Evolutionary conservation across 225 moss, liverwort and hornwort species (phyloP).

Genomic region (Marchantia polymorpha): DNA sequence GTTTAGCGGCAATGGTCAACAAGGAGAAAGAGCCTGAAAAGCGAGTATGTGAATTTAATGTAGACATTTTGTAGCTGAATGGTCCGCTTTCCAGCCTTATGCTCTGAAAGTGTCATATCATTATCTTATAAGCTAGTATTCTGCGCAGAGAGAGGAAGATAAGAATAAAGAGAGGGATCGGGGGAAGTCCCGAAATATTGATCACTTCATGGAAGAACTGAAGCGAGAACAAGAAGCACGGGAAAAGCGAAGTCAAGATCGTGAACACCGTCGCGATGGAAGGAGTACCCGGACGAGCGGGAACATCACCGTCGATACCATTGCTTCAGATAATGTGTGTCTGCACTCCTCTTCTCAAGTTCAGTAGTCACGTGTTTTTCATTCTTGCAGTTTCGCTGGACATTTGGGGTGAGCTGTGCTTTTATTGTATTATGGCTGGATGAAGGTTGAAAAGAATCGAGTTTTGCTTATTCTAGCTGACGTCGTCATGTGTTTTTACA

Average conservation of each 20-base stretch:
- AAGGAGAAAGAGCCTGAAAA: conserved; percentile 88
- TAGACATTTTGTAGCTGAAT: neutral
- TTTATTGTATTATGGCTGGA: neutral
- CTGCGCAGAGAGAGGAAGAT: conserved; percentile 77
- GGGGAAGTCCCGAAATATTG: conserved; percentile 87
- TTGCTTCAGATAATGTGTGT: conserved; percentile 20
- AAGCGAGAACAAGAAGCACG: conserved; percentile 98
- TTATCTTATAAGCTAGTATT: neutral
- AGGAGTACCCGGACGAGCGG: conserved; percentile 57
- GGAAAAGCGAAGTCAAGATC: conserved; percentile 84
- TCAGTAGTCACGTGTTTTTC: neutral
- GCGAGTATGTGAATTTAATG: conserved; percentile 28
- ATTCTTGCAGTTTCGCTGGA: neutral
- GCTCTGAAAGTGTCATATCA: neutral
- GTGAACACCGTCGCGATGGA: conserved; percentile 87
- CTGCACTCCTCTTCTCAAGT: neutral
- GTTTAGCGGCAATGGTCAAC: conserved; percentile 92
- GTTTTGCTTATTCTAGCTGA: neutral
- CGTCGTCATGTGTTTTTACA: conserved; percentile 5
- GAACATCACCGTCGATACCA: conserved; percentile 23
- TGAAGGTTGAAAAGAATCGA: neutral
- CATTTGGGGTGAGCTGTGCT: neutral
- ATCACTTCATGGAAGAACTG: conserved; percentile 99
- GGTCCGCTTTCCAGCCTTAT: conserved; percentile 7
- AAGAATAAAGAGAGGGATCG: conserved; percentile 86